phyloP scores from a whole-genome alignment of 108 stramenopile species.

The Pseudonitzschia pungens region DNA sequence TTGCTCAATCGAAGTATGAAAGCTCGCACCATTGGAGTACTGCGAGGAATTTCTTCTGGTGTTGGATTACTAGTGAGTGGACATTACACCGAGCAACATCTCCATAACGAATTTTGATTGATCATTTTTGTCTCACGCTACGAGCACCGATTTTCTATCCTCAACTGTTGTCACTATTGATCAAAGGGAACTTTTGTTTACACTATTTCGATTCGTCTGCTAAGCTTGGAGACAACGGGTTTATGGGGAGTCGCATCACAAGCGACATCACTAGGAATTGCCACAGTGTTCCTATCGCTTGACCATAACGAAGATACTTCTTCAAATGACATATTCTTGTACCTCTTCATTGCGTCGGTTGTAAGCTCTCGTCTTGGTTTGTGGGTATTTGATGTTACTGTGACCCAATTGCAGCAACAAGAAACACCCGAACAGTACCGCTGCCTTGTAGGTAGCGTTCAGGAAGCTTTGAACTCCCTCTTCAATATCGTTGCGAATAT shows the following conservation, averaged over 20 bases:
- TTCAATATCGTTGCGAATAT: constrained; percentile 34
- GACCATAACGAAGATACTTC: constrained; percentile 7
- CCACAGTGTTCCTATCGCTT: background rate
- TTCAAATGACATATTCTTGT: constrained; percentile 19
- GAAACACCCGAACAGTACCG: constrained; percentile 32
- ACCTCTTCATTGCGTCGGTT: constrained; percentile 41
- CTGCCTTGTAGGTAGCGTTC: constrained; percentile 48
- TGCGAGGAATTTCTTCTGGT: constrained; percentile 40
- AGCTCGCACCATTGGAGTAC: constrained; percentile 29
- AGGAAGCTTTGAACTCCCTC: constrained; percentile 42
- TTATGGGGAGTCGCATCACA: constrained; percentile 47
- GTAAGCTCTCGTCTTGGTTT: constrained; percentile 44
- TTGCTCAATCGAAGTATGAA: constrained; percentile 38
- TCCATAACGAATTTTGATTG: background rate
- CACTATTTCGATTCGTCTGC: constrained; percentile 14
- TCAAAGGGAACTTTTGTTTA: constrained; percentile 42
- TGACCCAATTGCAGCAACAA: constrained; percentile 51
- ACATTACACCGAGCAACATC: background rate
- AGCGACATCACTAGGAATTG: constrained; percentile 31
- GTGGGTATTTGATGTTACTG: constrained; percentile 52
- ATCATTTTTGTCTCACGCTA: background rate
- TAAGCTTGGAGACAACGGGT: constrained; percentile 37
- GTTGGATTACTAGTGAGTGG: constrained; percentile 32
- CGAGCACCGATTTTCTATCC: background rate
- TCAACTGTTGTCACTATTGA: background rate